Evolutionary conservation across 345 rosid genomes (phyloP), one percentile per base, ranked within the genome.

Genomic region (Citrus maxima): DNA sequence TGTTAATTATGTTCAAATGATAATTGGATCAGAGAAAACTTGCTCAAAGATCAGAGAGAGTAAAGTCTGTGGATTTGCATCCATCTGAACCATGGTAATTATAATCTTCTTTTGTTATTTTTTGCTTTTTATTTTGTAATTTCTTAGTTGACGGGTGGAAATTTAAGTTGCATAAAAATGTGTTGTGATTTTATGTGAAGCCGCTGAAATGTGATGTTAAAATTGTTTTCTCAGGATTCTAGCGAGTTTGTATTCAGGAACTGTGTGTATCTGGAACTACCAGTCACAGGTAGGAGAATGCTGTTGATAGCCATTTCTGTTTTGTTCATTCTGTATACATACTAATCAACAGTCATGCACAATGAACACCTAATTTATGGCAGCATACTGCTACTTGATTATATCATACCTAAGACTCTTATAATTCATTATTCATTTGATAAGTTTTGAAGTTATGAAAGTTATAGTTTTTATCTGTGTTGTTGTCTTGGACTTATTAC

Each of bases 31-130:
- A 92, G 94, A 92, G 82, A 75, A 87, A 88, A 83, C 74, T 90
- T 64, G 89, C 90, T 74, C 93, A 89, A 76, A 77, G 89, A 78
- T 92, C 91, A 10, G 97, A 90, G 78, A 83, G 94, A 83, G 97
- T 90, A 67, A 92, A 92, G 76, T 90, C 92, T 37, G 90, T 89
- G 51, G 93, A 92, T 83, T 87, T 92, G 49, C 97, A 92, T 82
- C 93, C 94, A 22, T 86, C 91, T n/a, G 92, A 92, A 80, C 94
- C 97, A 92, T 90, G 94, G 96, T 92, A 84, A 81, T 54, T 80
- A 65, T 49, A 16, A 46, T 25, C 32, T 72, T 72, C 66, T 8
- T 58, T 67, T n/a, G 13, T 51, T 54, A 16, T 49, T 59, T 67
- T 22, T 80, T 22, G 42, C 54, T 63, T 76, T 10, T 55, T 59